A percentile compares a stretch with the other conserved stretches of the same genome.
Conservation (phyloP, 2,329 filamentous ascomycete genomes). For the Zalaria obscura region DNA sequence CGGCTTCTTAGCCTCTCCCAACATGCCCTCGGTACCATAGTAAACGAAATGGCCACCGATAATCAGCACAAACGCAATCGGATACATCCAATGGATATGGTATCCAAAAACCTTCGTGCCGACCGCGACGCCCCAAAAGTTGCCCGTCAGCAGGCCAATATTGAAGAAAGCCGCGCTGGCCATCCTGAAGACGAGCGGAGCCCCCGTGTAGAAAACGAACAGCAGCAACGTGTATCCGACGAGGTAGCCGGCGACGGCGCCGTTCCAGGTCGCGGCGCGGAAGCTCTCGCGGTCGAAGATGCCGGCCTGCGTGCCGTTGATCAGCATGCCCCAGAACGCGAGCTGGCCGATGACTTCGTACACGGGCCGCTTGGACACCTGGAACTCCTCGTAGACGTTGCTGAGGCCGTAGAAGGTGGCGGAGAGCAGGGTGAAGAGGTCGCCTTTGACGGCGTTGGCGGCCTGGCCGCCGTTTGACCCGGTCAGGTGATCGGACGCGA, state of each 20-base stretch:
- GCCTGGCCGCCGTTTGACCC: constrained; percentile 49
- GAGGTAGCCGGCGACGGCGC: constrained; percentile 60
- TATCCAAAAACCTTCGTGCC: constrained; percentile 76
- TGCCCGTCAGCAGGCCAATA: constrained; percentile 81
- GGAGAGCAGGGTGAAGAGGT: constrained; percentile 79
- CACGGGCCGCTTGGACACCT: constrained; percentile 71
- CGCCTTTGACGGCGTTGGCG: constrained; percentile 67
- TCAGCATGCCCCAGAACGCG: constrained; percentile 72
- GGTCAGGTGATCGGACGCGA: constrained; percentile 77
- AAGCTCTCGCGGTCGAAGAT: constrained; percentile 82
- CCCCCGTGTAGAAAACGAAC: constrained; percentile 72
- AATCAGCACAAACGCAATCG: constrained; percentile 88
- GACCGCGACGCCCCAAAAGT: constrained; percentile 95
- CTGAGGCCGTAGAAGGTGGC: constrained; percentile 82
- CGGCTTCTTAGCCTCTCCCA: constrained; percentile 86
- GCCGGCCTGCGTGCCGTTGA: constrained; percentile 80
- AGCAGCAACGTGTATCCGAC: constrained; percentile 81
- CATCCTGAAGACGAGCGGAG: constrained; percentile 78
- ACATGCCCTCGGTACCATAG: constrained; percentile 65
- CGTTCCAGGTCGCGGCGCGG: constrained; percentile 28
- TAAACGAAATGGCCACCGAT: constrained; percentile 75
- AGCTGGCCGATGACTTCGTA: constrained; percentile 92
- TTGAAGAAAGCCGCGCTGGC: constrained; percentile 91
- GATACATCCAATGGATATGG: constrained; percentile 77
- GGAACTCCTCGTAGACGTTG: constrained; percentile 90